Evolutionary conservation across 257 asterid species (phyloP).

Genomic region (Apocynum venetum): DNA sequence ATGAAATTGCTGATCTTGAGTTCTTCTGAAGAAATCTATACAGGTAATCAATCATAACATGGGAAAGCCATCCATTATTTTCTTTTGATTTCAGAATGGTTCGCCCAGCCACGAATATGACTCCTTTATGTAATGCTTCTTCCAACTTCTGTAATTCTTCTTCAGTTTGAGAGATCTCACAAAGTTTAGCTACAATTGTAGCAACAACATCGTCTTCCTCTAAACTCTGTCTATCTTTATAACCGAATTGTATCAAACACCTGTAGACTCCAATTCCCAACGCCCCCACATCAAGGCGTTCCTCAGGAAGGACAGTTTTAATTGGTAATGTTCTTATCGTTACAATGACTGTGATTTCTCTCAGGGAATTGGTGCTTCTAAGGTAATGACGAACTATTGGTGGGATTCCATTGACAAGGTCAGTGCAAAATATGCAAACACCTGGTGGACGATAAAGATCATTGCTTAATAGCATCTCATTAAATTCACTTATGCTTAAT

Average conservation of each 20-base stretch:
- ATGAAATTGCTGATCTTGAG: conserved; percentile 15
- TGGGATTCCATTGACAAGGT: conserved; percentile 21
- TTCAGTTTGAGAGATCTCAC: background rate
- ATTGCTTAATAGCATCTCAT: conserved; percentile 8
- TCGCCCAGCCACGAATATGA: conserved; percentile 16
- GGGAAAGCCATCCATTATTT: conserved; percentile 15
- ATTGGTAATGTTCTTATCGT: conserved; percentile 24
- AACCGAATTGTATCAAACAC: conserved; percentile 20
- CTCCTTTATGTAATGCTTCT: conserved; percentile 7
- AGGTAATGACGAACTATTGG: conserved; percentile 23
- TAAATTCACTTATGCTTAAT: conserved; percentile 18
- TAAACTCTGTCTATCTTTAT: conserved; percentile 11
- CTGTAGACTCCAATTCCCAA: conserved; percentile 18
- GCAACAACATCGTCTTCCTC: conserved; percentile 7
- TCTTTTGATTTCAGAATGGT: conserved; percentile 18
- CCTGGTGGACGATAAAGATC: conserved; percentile 15
- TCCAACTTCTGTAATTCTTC: conserved; percentile 8
- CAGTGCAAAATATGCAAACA: conserved; percentile 23
- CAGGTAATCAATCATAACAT: conserved; percentile 3
- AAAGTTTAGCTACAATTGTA: background rate
- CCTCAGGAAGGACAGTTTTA: conserved; percentile 17
- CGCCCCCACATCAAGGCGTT: conserved; percentile 19
- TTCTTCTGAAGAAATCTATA: conserved; percentile 18
- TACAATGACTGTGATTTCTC: conserved; percentile 16
- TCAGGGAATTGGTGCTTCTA: conserved; percentile 11